Conservation (phyloP, 345 rosid species). For the Populus davidiana region DNA sequence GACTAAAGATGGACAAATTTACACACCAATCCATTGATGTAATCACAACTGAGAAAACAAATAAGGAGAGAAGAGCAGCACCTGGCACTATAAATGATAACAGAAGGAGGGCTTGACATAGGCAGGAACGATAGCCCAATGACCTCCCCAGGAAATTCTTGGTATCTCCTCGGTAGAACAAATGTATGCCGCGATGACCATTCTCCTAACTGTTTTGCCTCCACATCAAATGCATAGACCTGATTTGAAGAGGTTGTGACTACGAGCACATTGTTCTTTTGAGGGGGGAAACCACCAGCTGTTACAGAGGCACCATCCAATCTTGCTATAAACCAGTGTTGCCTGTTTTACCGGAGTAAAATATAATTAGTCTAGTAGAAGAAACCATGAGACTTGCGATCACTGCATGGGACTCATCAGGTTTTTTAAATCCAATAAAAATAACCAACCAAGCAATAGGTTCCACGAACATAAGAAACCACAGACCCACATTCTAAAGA, state of each 20-base stretch:
- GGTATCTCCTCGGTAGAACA: constrained; percentile 70
- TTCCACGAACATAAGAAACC: not conserved
- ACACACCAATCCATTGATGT: not conserved
- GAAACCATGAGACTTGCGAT: not conserved
- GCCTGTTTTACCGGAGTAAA: constrained; percentile 46
- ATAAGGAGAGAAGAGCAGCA: constrained; percentile 22
- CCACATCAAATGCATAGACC: constrained; percentile 86
- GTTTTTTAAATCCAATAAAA: not conserved
- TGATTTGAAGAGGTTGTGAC: constrained; percentile 77
- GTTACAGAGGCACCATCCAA: constrained; percentile 88
- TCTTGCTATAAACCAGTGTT: constrained; percentile 93
- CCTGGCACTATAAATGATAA: constrained; percentile 87
- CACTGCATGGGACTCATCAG: not conserved
- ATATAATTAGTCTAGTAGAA: not conserved
- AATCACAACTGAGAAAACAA: not conserved
- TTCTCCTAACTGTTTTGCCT: constrained; percentile 80
- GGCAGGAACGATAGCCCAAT: constrained; percentile 81
- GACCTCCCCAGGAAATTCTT: constrained; percentile 96
- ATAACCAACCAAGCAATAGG: not conserved
- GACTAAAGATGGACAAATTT: not conserved
- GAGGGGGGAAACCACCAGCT: constrained; percentile 87
- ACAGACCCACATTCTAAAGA: not conserved
- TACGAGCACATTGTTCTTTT: constrained; percentile 62
- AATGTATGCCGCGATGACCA: constrained; percentile 70
- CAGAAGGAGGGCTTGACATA: constrained; percentile 47